These are phyloP conservation scores for Silene noctiflora DNA, from an alignment of 179 eudicot species.

Conservation along the genomic window DNA sequence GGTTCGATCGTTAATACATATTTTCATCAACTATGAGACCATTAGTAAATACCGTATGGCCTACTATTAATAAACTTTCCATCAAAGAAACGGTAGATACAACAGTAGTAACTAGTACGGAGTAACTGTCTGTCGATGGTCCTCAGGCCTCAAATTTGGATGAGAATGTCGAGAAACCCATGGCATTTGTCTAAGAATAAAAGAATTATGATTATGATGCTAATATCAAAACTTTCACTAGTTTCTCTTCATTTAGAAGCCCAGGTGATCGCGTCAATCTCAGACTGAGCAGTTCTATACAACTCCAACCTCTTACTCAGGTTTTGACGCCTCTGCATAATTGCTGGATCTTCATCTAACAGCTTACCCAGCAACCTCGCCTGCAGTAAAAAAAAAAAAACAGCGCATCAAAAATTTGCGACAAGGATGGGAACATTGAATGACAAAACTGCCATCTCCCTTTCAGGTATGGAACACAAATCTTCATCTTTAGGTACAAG, in stretches of 20 bases:
- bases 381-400: constrained; percentile 30
- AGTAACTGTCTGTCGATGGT: neutral
- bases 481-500: too few relatives aligned
- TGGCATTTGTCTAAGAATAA: neutral
- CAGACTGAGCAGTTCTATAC: constrained; percentile 68
- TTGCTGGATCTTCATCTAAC: constrained; percentile 80
- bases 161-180: neutral
- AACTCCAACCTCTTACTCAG: constrained; percentile 70
- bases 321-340: constrained; percentile 56
- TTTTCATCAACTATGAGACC: neutral
- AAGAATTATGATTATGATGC: neutral
- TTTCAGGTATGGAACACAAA: too few relatives aligned
- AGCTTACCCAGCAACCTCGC: constrained; percentile 53
- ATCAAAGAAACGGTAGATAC: neutral
- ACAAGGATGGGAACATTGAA: neutral
- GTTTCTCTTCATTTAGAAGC: constrained; percentile 35
- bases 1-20: neutral
- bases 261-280: constrained; percentile 81
- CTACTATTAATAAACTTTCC: neutral
- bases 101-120: neutral
- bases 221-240: neutral
- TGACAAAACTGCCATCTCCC: too few relatives aligned
- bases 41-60: neutral
- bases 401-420: neutral
- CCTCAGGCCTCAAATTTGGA: neutral